A percentile compares a stretch with the other conserved stretches of the same genome.
Evolutionary conservation across 805 yeast species (phyloP).

Genomic region (Yamadazyma kitorensis): DNA sequence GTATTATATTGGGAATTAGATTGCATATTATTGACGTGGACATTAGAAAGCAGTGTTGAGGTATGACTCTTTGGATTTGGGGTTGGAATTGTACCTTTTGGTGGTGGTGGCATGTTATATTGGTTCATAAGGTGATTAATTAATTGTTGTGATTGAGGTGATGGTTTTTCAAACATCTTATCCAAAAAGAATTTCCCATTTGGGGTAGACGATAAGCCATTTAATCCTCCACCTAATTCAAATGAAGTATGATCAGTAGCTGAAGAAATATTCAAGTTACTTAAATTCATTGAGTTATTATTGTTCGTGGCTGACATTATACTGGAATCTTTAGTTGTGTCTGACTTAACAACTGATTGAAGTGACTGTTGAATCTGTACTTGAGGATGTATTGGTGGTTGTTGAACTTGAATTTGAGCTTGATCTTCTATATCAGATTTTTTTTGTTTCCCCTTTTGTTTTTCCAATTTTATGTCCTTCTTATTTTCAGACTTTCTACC

Average conservation of each 20-base stretch:
- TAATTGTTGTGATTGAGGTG: constrained; percentile 26
- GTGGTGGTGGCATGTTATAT: constrained; percentile 33
- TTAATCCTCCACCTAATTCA: constrained; percentile 34
- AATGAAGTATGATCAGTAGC: constrained; percentile 39
- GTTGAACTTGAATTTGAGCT: no score
- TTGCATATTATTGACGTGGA: not conserved
- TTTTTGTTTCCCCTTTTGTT: no score
- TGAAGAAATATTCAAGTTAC: constrained; percentile 31
- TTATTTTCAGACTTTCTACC: no score
- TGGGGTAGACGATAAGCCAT: constrained; percentile 34
- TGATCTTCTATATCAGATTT: no score
- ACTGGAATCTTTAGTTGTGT: constrained; percentile 31
- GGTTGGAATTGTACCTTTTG: constrained; percentile 11
- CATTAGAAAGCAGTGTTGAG: no score
- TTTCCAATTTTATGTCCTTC: no score
- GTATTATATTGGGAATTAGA: not conserved
- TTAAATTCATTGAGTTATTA: constrained; percentile 24
- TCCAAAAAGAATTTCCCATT: constrained; percentile 39
- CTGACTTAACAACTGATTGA: no score
- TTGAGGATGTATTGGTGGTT: no score
- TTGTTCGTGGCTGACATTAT: constrained; percentile 23
- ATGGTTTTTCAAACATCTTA: constrained; percentile 37
- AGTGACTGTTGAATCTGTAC: no score
- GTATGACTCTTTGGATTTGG: no score
- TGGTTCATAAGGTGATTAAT: constrained; percentile 15